Evolutionary conservation across 2,329 filamentous ascomycete genomes (phyloP).

Genomic region (Aspergillus hortae): DNA sequence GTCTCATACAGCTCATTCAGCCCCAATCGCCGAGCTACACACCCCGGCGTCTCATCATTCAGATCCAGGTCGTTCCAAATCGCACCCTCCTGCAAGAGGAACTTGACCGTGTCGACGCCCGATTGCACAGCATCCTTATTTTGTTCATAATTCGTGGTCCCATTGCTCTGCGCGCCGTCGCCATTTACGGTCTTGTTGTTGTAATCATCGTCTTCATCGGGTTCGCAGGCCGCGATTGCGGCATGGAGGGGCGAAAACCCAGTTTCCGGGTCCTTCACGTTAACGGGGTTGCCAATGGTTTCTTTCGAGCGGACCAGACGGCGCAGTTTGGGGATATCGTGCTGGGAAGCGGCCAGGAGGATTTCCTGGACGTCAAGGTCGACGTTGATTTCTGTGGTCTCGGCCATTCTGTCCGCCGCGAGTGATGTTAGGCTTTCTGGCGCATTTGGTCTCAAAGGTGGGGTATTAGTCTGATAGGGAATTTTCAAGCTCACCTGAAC

Average conservation of each 20-base stretch:
- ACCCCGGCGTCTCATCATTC: conserved; percentile 87
- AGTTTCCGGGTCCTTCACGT: conserved; percentile 78
- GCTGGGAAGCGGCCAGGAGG: conserved; percentile 63
- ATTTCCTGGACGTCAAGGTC: conserved; percentile 54
- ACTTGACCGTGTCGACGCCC: conserved; percentile 64
- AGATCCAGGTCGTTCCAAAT: conserved; percentile 96
- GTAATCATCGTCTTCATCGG: conserved; percentile 27
- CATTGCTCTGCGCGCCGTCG: conserved; percentile 14
- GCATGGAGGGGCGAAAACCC: conserved; percentile 87
- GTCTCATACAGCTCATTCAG: conserved; percentile 70
- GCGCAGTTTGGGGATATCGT: conserved; percentile 65
- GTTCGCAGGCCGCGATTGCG: conserved; percentile 72
- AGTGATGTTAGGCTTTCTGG: not conserved
- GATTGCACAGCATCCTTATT: conserved; percentile 47
- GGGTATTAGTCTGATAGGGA: not conserved
- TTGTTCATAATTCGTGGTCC: not conserved
- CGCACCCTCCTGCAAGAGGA: conserved; percentile 80
- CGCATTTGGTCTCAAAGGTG: conserved; percentile 2
- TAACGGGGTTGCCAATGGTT: conserved; percentile 54
- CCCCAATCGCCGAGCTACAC: conserved; percentile 69
- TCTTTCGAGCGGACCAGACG: conserved; percentile 60
- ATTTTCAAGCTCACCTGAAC: no score
- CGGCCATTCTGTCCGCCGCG: conserved; percentile 17
- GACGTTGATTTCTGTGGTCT: conserved; percentile 27
- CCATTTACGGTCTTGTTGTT: conserved; percentile 22